Evolutionary conservation across 2,329 filamentous ascomycete species (phyloP), one percentile per base, ranked within the genome.

Genomic region (Sporothrix phasma): DNA sequence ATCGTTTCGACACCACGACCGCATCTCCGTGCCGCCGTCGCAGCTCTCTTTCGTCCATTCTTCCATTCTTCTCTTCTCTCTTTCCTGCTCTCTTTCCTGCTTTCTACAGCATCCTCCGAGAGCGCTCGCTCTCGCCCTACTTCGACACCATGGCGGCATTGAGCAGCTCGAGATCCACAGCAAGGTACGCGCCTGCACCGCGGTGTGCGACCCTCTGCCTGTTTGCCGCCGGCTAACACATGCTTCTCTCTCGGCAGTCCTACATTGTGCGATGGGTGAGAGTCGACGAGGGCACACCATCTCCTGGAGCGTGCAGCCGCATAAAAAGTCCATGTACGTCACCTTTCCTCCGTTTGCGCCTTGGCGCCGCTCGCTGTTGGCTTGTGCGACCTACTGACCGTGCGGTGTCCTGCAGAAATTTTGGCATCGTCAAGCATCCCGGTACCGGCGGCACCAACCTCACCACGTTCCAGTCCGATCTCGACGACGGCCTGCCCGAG

Each of bases 231-330:
- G n/a, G 62, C 66, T 69, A 69, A 69, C 67, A 39, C 19, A 39
- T 56, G 51, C 60, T 1, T n/a, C 24, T 15, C 13, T 26, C 24
- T 15, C 13, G 26, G 66, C 64, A 97, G 94, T 96, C 92, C 68
- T 99, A 99, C 78, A 92, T 99, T 70, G 90, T 99, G 64, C 91
- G 94, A 73, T 99, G 94, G 93, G 90, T 97, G 70, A 88, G 91
- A 73, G 93, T 97, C 70, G 87, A 92, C 64, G 87, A 91, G 68
- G 89, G 89, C 88, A 96, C 75, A 96, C 92, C 60, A 92, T 99
- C 71, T 96, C 92, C 17, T 99, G 94, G 94, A 97, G 91, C 72
- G 85, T 99, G 45, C 92, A 97, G 73, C 94, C 94, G 49, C 92
- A 97, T 76, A 97, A 96, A 79, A 97, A 97, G 78, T 97, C 93